phyloP scores from a whole-genome alignment of 192 early-diverging fungal species.

The Chytriomyces sp. region DNA sequence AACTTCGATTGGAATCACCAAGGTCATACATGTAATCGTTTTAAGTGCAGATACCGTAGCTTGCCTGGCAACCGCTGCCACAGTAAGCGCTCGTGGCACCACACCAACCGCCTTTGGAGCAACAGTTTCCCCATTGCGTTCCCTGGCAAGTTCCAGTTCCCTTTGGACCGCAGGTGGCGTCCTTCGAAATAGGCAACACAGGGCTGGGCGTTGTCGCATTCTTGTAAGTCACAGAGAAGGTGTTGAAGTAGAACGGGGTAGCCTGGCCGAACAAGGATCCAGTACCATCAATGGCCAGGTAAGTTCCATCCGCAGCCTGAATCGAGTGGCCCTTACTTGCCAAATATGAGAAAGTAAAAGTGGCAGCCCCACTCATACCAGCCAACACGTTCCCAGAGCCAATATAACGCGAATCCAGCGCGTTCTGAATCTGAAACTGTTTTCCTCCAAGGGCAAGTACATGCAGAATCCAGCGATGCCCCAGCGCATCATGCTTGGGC shows the following conservation, averaged over 20 bases:
- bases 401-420: background rate
- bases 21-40: too few species aligned
- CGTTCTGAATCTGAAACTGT: slow-evolving; percentile 9
- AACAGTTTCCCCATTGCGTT: too few species aligned
- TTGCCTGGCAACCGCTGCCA: too few species aligned
- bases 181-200: background rate
- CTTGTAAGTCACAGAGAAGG: background rate
- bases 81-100: too few species aligned
- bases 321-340: background rate
- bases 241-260: background rate
- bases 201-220: background rate
- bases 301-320: background rate
- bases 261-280: background rate
- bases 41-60: too few species aligned
- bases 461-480: slow-evolving; percentile 8
- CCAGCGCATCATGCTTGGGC: background rate
- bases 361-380: background rate
- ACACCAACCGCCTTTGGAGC: too few species aligned
- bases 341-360: background rate
- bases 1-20: too few species aligned
- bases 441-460: slow-evolving; percentile 1
- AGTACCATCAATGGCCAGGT: background rate
- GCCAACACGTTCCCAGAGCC: background rate
- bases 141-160: too few species aligned
- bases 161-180: too few species aligned